These are phyloP conservation scores for Acanthamoeba sp. DNA, from an alignment of 208 protist species.

Conservation along the genomic window DNA sequence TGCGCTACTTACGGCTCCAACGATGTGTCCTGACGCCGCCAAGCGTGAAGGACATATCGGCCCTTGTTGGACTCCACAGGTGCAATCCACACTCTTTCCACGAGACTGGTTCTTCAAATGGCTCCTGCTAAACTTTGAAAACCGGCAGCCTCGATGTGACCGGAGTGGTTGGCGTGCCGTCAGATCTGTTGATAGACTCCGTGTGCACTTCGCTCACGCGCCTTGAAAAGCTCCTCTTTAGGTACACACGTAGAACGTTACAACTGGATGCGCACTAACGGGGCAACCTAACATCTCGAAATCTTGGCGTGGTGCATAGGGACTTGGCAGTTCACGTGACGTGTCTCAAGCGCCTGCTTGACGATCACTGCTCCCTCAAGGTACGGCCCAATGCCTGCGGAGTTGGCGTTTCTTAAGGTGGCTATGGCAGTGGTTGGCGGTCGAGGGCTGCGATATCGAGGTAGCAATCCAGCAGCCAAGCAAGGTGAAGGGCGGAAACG, in stretches of 20 bases:
- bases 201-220: neutral
- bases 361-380: neutral
- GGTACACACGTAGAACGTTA: too few relatives aligned
- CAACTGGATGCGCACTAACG: too few relatives aligned
- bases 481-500: neutral
- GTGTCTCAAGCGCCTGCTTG: neutral
- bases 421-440: neutral
- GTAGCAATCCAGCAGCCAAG: neutral
- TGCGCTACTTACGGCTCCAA: neutral
- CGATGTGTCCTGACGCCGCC: neutral
- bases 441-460: neutral
- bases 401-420: neutral
- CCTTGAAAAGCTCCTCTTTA: neutral
- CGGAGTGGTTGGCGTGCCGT: neutral
- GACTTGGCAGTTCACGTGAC: neutral
- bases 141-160: neutral
- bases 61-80: neutral
- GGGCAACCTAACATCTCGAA: too few relatives aligned
- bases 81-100: too few relatives aligned
- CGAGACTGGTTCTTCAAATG: too few relatives aligned
- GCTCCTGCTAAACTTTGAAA: too few relatives aligned
- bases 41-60: neutral
- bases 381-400: neutral
- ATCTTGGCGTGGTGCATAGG: too few relatives aligned
- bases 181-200: neutral